A percentile compares a stretch with the other conserved stretches of the same genome.
phyloP scores from a whole-genome alignment of 495 filamentous ascomycete species.

The Articulospora tetracladia region DNA sequence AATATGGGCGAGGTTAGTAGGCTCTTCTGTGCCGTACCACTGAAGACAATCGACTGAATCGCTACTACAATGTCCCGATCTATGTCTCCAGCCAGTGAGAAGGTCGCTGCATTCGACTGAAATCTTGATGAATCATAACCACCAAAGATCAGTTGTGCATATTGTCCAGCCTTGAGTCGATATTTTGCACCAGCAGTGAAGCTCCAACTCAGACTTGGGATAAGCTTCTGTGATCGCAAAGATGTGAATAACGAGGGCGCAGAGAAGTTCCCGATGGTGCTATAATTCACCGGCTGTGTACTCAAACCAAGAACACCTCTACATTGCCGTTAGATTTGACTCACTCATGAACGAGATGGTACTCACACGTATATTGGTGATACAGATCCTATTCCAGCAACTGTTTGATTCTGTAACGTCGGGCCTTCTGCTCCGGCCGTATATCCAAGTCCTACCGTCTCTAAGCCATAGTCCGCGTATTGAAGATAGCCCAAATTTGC shows the following conservation, averaged over 20 bases:
- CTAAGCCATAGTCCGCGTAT: constrained; percentile 44
- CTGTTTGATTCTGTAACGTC: constrained; percentile 39
- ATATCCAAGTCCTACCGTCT: constrained; percentile 46
- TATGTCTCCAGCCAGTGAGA: constrained; percentile 39
- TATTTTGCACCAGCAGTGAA: constrained; percentile 56
- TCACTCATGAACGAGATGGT: neutral
- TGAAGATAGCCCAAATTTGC: constrained; percentile 38
- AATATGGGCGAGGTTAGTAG: constrained; percentile 30
- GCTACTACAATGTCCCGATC: constrained; percentile 44
- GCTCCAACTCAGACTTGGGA: constrained; percentile 52
- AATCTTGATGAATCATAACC: constrained; percentile 52
- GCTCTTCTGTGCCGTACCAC: constrained; percentile 11
- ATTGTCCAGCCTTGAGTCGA: constrained; percentile 42
- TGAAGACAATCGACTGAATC: constrained; percentile 41
- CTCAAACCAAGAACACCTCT: neutral
- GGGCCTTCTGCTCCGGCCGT: constrained; percentile 30
- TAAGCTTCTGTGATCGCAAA: constrained; percentile 40
- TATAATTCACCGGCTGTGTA: constrained; percentile 30
- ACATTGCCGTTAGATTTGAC: neutral
- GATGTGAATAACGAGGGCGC: constrained; percentile 44
- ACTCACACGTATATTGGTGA: constrained; percentile 47
- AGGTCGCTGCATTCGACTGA: constrained; percentile 37
- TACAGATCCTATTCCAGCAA: constrained; percentile 38
- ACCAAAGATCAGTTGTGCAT: constrained; percentile 50
- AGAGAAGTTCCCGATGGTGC: constrained; percentile 23